Evolutionary conservation across 1,139 yeast genomes (phyloP).

Genomic region (Candida sp.): DNA sequence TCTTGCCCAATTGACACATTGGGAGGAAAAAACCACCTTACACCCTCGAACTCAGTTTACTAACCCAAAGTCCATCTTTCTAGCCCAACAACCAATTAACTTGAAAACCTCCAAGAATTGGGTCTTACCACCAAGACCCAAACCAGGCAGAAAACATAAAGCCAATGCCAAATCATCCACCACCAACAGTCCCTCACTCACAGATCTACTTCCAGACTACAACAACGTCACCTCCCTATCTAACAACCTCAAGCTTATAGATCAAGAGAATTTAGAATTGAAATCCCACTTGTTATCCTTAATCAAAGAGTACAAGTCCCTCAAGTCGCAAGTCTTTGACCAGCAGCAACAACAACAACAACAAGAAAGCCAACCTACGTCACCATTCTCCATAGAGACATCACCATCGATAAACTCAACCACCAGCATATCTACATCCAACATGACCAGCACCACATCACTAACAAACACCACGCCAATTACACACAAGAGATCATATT

Average conservation of each 20-base stretch:
- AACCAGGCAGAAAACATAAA: slow-evolving; percentile 79
- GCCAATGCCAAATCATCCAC: neutral
- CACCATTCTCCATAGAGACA: slow-evolving; percentile 1
- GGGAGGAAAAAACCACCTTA: no score
- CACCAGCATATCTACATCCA: neutral
- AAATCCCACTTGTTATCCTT: slow-evolving; percentile 40
- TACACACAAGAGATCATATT: slow-evolving; percentile 2
- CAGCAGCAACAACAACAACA: slow-evolving; percentile 13
- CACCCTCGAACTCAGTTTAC: neutral
- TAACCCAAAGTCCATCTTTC: neutral
- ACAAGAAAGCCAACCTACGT: neutral
- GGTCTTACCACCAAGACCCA: slow-evolving; percentile 91
- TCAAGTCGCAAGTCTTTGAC: slow-evolving; percentile 36
- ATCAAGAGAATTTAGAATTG: slow-evolving; percentile 39
- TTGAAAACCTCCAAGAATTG: slow-evolving; percentile 75
- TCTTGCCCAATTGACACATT: no score
- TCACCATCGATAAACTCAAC: neutral
- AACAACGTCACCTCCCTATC: slow-evolving; percentile 7
- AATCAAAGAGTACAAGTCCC: slow-evolving; percentile 47
- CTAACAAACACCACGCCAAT: neutral
- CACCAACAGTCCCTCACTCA: slow-evolving; percentile 1
- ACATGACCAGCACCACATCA: neutral
- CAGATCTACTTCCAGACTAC: slow-evolving; percentile 8
- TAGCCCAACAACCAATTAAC: slow-evolving; percentile 3
- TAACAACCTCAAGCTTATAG: slow-evolving; percentile 31